Evolutionary conservation across 345 rosid species (phyloP), one percentile per base, ranked within the genome.

Genomic region (Hypericum androsaemum): DNA sequence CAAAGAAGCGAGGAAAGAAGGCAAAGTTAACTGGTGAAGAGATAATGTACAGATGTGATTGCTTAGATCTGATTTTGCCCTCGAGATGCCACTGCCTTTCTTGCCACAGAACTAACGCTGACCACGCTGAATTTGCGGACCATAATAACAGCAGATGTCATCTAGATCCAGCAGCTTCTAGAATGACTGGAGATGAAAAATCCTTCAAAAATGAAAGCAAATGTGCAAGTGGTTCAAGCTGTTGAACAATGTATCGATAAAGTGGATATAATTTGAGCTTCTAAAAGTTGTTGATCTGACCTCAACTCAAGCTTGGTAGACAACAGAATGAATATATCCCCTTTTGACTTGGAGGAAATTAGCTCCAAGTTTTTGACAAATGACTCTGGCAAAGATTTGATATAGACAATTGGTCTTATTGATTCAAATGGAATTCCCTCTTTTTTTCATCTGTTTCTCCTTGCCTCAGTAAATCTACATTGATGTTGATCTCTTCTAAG

Each of bases 41-140:
- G 50, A 82, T 71, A 65, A 71, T 76, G 61, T 79, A 70, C 44
- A 69, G 95, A 41, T 92, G 98, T 44, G 77, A 75, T 62, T 92
- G 98, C 65, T 73, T 92, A 54, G 98, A 92, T 77, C 82, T 77
- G 17, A 74, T 83, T 54, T 83, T 78, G 82, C 82, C 89, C 58
- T 78, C 86, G 32, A 76, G 80, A 78, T 62, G 60, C 66, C 98
- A 92, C 63, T 92, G 98, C 64, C 56, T 58, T 51, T 68, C 75
- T 58, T 92, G 98, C 78, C 98, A 92, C 71, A 83, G 13, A 66
- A 87, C 94, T 54, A 75, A 80, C 48, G 41, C 65, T 54, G 63
- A 60, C 64, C 74, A 72, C 64, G 62, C 35, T 50, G 90, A 75
- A 67, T 70, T 85, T 50, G 77, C 69, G 69, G 73, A 56, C 54